phyloP scores from a whole-genome alignment of 2,329 filamentous ascomycete genomes.

The Botrytis aclada region DNA sequence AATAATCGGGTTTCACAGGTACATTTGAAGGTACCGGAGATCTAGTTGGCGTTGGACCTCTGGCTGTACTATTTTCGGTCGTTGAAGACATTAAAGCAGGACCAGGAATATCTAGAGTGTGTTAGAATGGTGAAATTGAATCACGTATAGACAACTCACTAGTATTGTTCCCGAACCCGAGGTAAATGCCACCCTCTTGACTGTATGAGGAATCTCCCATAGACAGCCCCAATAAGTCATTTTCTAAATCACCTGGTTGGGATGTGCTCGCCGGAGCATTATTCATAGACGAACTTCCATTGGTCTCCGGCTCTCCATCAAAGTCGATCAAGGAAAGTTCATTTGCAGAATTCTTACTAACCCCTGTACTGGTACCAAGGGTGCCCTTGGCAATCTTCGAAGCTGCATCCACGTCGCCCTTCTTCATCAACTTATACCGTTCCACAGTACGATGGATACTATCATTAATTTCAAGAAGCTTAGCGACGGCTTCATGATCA shows the following conservation, averaged over 20 bases:
- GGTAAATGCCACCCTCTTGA: conserved; percentile 75
- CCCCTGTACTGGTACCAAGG: conserved; percentile 62
- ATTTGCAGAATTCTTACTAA: conserved; percentile 63
- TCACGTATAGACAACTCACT: conserved; percentile 46
- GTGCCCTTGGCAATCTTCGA: conserved; percentile 81
- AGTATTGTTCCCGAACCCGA: conserved; percentile 71
- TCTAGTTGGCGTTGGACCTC: conserved; percentile 44
- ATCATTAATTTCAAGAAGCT: conserved; percentile 95
- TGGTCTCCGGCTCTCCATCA: conserved; percentile 60
- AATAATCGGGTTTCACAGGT: conserved; percentile 42
- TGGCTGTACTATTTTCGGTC: conserved; percentile 58
- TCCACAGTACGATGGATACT: conserved; percentile 97
- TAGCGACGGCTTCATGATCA: conserved; percentile 91
- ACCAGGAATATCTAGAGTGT: conserved; percentile 57
- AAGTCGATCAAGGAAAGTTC: conserved; percentile 95
- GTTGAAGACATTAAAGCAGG: conserved; percentile 61
- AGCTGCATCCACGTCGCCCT: conserved; percentile 83
- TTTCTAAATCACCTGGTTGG: conserved; percentile 68
- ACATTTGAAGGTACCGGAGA: conserved; percentile 29
- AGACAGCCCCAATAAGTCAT: conserved; percentile 86
- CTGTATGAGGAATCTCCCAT: conserved; percentile 64
- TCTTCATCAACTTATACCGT: conserved; percentile 92
- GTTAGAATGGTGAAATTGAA: conserved; percentile 27
- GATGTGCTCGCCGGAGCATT: conserved; percentile 38
- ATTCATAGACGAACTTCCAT: conserved; percentile 48